These are phyloP conservation scores for Cinnamomum micranthum DNA, from an alignment of 164 flowering plant genomes.

Conservation along the genomic window DNA sequence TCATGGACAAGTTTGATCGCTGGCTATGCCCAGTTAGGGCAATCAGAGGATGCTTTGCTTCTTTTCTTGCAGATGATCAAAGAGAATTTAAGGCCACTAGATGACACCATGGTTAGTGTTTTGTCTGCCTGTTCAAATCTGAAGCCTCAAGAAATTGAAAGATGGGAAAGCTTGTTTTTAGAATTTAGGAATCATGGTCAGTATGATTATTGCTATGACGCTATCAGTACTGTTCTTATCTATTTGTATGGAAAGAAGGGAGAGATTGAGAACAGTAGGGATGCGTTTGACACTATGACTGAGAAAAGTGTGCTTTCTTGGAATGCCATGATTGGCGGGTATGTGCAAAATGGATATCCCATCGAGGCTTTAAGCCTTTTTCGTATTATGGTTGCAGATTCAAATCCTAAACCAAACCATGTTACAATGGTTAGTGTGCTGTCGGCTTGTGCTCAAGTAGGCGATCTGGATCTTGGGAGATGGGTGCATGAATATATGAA, in stretches of 20 bases:
- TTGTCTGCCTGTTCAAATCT: slow-evolving; percentile 62
- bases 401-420: slow-evolving; percentile 46
- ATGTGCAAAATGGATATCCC: slow-evolving; percentile 47
- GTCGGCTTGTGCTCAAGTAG: slow-evolving; percentile 67
- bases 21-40: slow-evolving; percentile 44
- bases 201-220: slow-evolving; percentile 7
- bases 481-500: slow-evolving; percentile 49
- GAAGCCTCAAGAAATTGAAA: slow-evolving; percentile 27
- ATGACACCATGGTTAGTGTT: slow-evolving; percentile 65
- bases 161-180: slow-evolving; percentile 35
- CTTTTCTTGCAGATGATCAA: slow-evolving; percentile 43
- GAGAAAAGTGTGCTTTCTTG: slow-evolving; percentile 45
- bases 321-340: slow-evolving; percentile 54
- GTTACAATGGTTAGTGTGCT: slow-evolving; percentile 68
- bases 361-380: slow-evolving; percentile 49
- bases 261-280: slow-evolving; percentile 40
- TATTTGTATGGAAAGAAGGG: slow-evolving; percentile 58
- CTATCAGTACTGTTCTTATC: slow-evolving; percentile 32
- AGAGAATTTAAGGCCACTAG: slow-evolving; percentile 39
- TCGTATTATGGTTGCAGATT: slow-evolving; percentile 29
- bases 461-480: slow-evolving; percentile 55
- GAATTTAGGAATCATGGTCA: slow-evolving; percentile 4
- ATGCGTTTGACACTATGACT: slow-evolving; percentile 33
- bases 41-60: slow-evolving; percentile 35
- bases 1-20: slow-evolving; percentile 61